phyloP scores from a whole-genome alignment of 2,329 filamentous ascomycete species.

The Fusarium piperis region DNA sequence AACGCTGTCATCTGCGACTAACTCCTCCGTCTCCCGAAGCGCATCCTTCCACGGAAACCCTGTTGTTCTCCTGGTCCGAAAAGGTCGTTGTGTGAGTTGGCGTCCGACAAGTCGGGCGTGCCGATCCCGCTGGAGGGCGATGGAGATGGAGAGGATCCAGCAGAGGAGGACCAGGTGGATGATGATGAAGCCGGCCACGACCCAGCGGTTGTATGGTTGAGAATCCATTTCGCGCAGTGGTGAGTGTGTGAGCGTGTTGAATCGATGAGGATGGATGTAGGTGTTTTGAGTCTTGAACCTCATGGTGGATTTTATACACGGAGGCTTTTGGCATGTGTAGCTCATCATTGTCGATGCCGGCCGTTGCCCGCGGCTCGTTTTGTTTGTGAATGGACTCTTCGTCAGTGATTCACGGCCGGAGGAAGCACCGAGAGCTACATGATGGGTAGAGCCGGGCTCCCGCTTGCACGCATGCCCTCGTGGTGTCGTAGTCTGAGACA shows the following conservation, averaged over 20 bases:
- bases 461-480: neutral
- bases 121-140: neutral
- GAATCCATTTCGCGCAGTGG: neutral
- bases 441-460: neutral
- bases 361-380: neutral
- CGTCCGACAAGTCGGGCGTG: neutral
- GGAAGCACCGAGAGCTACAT: neutral
- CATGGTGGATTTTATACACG: neutral
- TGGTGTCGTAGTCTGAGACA: neutral
- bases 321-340: neutral
- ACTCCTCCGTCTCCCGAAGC: neutral
- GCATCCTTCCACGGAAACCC: conserved; percentile 2
- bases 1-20: neutral
- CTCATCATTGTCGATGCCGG: neutral
- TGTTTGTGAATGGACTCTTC: neutral
- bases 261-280: neutral
- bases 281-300: neutral
- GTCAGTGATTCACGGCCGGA: neutral
- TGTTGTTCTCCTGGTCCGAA: neutral
- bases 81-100: neutral
- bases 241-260: neutral
- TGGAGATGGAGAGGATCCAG: neutral
- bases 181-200: neutral
- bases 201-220: neutral
- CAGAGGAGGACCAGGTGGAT: conserved; percentile 4